Percentiles rank a stretch among this genome's conserved stretches.
Evolutionary conservation across 2,329 filamentous ascomycete species (phyloP).

Genomic region (Sclerotinia minor): DNA sequence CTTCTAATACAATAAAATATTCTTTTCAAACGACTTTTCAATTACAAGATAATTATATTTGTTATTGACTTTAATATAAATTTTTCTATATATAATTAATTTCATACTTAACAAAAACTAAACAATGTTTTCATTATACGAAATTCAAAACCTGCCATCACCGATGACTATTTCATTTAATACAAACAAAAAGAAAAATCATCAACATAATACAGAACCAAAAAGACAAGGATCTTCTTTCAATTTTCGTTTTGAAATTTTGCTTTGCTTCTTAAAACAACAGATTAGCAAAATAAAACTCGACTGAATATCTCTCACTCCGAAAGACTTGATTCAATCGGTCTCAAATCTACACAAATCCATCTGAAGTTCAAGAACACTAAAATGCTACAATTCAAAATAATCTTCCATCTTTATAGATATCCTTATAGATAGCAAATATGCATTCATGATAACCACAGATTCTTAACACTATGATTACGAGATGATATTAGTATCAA

Average conservation of each 20-base stretch:
- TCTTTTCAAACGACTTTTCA: no score
- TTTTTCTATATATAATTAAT: neutral
- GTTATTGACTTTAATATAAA: neutral
- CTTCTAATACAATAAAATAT: no score
- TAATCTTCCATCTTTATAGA: neutral
- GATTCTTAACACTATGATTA: neutral
- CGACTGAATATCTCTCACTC: neutral
- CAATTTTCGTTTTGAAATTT: slow-evolving; percentile 3
- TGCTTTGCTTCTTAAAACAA: neutral
- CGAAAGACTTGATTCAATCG: neutral
- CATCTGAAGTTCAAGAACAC: slow-evolving; percentile 7
- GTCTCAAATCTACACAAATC: neutral
- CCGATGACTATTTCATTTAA: slow-evolving; percentile 1
- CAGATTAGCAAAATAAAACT: neutral
- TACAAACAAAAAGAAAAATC: neutral
- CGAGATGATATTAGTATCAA: neutral
- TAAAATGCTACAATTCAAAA: slow-evolving; percentile 7
- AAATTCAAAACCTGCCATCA: slow-evolving; percentile 1
- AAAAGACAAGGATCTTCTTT: neutral
- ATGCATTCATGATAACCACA: neutral
- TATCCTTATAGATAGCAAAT: neutral
- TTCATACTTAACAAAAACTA: neutral
- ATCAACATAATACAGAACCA: neutral
- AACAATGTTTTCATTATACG: neutral
- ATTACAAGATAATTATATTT: no score